Evolutionary conservation across 257 asterid genomes (phyloP).

Genomic region (Rubia yunnanensis): DNA sequence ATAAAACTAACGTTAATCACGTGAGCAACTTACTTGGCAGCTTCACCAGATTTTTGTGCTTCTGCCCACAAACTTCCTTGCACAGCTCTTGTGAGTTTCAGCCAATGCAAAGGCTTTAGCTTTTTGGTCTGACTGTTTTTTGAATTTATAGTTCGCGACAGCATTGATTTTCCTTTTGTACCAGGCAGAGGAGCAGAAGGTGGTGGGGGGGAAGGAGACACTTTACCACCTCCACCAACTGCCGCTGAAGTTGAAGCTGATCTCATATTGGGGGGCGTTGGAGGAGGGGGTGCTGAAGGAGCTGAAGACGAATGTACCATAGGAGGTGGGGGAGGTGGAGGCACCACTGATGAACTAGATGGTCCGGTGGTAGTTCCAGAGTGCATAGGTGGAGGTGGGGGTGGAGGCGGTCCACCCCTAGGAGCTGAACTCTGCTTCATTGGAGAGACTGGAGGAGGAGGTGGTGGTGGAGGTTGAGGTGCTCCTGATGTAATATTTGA

Average conservation of each 20-base stretch:
- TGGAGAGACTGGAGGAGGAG: conserved; percentile 17
- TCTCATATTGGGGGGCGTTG: conserved; percentile 23
- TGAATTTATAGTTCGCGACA: conserved; percentile 49
- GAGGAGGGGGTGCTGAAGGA: conserved; percentile 75
- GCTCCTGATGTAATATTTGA: conserved; percentile 4
- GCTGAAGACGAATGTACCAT: conserved; percentile 15
- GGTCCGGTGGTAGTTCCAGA: conserved; percentile 22
- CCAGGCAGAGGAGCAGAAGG: conserved; percentile 62
- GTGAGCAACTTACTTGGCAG: conserved; percentile 52
- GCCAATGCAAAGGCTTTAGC: conserved; percentile 90
- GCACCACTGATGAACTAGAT: conserved; percentile 22
- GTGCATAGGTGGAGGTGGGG: conserved; percentile 33
- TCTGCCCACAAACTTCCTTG: conserved; percentile 99
- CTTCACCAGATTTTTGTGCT: conserved; percentile 74
- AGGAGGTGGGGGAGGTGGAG: conserved; percentile 44
- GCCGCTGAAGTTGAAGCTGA: conserved; percentile 11
- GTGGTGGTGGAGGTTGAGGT: conserved; percentile 17
- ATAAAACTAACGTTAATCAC: conserved; percentile 1
- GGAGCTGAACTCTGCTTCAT: conserved; percentile 14
- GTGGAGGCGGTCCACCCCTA: conserved; percentile 11
- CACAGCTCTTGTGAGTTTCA: conserved; percentile 84
- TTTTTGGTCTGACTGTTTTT: conserved; percentile 57
- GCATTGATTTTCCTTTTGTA: conserved; percentile 42
- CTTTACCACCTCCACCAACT: conserved; percentile 14
- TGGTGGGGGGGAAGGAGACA: conserved; percentile 74